Conservation (phyloP, 176 grass and related monocot genomes). For the Tillandsia leiboldiana region DNA sequence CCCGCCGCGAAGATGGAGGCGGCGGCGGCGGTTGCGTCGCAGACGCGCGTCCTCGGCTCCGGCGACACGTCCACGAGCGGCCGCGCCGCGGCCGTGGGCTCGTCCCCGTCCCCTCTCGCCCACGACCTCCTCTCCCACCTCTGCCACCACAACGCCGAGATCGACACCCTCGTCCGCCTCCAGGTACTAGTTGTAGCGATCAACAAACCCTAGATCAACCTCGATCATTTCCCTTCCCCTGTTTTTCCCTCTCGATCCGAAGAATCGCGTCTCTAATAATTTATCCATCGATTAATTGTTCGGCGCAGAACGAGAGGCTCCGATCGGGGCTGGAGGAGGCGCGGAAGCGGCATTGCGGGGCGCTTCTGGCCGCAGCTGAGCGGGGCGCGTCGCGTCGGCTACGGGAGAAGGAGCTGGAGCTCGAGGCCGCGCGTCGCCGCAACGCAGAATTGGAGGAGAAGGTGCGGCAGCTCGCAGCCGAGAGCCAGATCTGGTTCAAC, state of each 20-base stretch:
- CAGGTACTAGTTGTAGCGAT: slow-evolving; percentile 18
- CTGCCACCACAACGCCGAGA: slow-evolving; percentile 42
- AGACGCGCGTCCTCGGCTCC: slow-evolving; percentile 15
- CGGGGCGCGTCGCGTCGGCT: slow-evolving; percentile 16
- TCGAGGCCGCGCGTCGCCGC: slow-evolving; percentile 18
- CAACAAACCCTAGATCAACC: too few species aligned
- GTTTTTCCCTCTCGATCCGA: not conserved
- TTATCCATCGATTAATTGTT: not conserved
- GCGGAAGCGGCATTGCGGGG: slow-evolving; percentile 36
- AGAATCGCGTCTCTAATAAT: not conserved
- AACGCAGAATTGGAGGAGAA: slow-evolving; percentile 48
- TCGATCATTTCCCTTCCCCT: too few species aligned
- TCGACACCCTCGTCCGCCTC: slow-evolving; percentile 42
- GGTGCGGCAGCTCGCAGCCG: slow-evolving; percentile 30
- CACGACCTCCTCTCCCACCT: slow-evolving; percentile 32
- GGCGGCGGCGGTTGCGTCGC: not conserved
- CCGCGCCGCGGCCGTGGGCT: not conserved
- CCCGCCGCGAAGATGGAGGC: not conserved
- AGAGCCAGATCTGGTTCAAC: slow-evolving; percentile 46
- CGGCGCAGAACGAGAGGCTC: slow-evolving; percentile 48
- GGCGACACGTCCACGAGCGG: slow-evolving; percentile 27
- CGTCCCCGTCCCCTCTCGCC: not conserved
- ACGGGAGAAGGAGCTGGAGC: slow-evolving; percentile 34
- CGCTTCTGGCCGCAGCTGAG: slow-evolving; percentile 25
- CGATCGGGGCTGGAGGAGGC: slow-evolving; percentile 31